Conservation (phyloP, 768 basidiomycete genomes). For the Auricularia sp. region DNA sequence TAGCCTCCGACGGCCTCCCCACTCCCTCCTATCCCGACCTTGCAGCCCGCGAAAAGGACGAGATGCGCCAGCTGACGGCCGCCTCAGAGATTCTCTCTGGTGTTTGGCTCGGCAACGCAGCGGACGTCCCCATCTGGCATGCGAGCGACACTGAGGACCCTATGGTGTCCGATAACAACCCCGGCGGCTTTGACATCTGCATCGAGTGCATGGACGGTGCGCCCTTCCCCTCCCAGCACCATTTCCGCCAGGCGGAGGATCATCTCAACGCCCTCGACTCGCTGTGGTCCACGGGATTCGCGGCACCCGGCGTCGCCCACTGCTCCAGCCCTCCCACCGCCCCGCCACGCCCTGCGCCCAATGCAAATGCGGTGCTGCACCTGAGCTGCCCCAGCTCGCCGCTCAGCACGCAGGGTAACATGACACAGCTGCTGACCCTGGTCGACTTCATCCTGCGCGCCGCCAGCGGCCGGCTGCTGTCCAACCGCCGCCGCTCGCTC, state of each 20-base stretch:
- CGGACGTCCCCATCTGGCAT: constrained; percentile 56
- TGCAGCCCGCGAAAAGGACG: constrained; percentile 73
- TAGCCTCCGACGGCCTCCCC: constrained; percentile 18
- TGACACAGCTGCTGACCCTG: neutral
- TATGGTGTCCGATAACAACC: constrained; percentile 30
- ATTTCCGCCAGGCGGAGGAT: constrained; percentile 66
- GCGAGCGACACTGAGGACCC: constrained; percentile 17
- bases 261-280: constrained; percentile 56
- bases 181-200: constrained; percentile 68
- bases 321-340: constrained; percentile 18
- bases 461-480: constrained; percentile 3
- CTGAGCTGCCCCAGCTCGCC: constrained; percentile 54
- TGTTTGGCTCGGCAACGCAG: constrained; percentile 72
- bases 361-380: constrained; percentile 37
- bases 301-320: constrained; percentile 12
- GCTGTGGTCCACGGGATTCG: constrained; percentile 42
- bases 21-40: constrained; percentile 39
- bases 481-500: constrained; percentile 16
- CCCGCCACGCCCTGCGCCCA: constrained; percentile 58
- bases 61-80: constrained; percentile 80
- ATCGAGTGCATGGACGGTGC: constrained; percentile 81
- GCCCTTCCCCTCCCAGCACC: constrained; percentile 55
- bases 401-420: constrained; percentile 5
- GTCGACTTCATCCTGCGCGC: constrained; percentile 1
- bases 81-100: constrained; percentile 64